These are phyloP conservation scores for Stephanodiscus minutulus DNA, from an alignment of 108 stramenopile species.

Conservation along the genomic window DNA sequence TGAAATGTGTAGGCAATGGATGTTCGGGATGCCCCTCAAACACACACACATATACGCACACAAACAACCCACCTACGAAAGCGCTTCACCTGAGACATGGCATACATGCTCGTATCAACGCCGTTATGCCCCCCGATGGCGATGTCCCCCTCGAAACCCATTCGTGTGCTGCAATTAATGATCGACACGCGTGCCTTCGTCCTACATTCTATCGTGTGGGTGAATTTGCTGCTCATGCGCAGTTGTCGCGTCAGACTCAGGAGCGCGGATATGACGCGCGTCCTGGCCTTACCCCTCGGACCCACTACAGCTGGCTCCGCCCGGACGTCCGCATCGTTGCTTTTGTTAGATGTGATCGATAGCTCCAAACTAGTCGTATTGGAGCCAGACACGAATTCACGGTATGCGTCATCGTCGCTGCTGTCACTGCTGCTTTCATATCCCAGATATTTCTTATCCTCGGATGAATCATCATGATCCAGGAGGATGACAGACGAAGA, in stretches of 20 bases:
- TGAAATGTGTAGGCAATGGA: too few species aligned
- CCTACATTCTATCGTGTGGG: slow-evolving; percentile 54
- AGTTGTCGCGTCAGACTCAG: slow-evolving; percentile 43
- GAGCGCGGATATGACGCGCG: slow-evolving; percentile 53
- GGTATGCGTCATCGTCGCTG: slow-evolving; percentile 16
- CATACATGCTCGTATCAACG: slow-evolving; percentile 74
- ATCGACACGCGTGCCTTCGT: slow-evolving; percentile 76
- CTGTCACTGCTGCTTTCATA: slow-evolving; percentile 3
- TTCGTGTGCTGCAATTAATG: slow-evolving; percentile 62
- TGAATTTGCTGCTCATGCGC: slow-evolving; percentile 36
- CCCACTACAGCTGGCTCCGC: slow-evolving; percentile 33
- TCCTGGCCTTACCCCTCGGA: slow-evolving; percentile 56
- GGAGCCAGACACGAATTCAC: neutral
- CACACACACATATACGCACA: neutral
- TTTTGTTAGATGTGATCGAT: slow-evolving; percentile 43
- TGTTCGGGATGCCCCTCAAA: too few species aligned
- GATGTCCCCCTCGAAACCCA: slow-evolving; percentile 82
- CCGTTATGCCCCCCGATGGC: slow-evolving; percentile 84
- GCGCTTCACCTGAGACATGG: slow-evolving; percentile 51
- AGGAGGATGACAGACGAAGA: neutral
- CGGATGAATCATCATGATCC: slow-evolving; percentile 13
- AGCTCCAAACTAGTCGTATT: slow-evolving; percentile 14
- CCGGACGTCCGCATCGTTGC: slow-evolving; percentile 29
- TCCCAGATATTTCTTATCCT: neutral
- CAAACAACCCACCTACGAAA: slow-evolving; percentile 62